phyloP scores from a whole-genome alignment of 163 green algal species.

The Smithsoniella earleae region DNA sequence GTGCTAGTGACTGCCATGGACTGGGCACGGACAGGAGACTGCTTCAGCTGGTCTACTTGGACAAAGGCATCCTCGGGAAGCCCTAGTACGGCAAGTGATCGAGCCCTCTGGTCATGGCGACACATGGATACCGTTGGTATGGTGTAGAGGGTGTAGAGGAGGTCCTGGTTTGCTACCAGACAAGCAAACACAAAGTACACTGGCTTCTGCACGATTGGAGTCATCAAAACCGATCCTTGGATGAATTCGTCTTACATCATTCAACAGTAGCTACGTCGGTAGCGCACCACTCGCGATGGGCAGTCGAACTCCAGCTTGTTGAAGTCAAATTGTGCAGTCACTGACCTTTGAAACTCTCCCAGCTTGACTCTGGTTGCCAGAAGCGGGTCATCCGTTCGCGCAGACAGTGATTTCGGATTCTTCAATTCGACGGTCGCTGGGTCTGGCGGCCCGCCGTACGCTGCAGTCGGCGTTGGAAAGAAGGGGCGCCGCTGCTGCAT shows the following conservation, averaged over 20 bases:
- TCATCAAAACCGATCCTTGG: no score
- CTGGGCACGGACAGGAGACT: no score
- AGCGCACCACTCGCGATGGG: slow-evolving; percentile 1
- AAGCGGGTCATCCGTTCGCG: neutral
- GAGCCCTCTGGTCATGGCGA: slow-evolving; percentile 52
- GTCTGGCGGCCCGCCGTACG: neutral
- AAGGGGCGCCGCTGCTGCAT: no score
- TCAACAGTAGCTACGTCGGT: neutral
- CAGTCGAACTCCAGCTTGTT: slow-evolving; percentile 2
- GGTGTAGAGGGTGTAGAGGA: slow-evolving; percentile 53
- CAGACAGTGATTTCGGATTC: neutral
- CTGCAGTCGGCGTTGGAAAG: neutral
- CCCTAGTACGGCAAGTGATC: slow-evolving; percentile 35
- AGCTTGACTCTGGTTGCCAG: neutral
- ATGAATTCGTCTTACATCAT: neutral
- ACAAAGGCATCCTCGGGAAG: neutral
- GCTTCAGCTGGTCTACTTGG: neutral
- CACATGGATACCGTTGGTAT: slow-evolving; percentile 61
- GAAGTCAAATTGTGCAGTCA: neutral
- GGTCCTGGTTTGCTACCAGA: slow-evolving; percentile 48
- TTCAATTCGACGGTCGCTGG: neutral
- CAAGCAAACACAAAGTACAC: slow-evolving; percentile 57
- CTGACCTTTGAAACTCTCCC: neutral
- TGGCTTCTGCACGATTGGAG: slow-evolving; percentile 3
- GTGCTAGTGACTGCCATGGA: no score